Evolutionary conservation across 2,329 filamentous ascomycete genomes (phyloP).

Genomic region (Penicillium sp.): DNA sequence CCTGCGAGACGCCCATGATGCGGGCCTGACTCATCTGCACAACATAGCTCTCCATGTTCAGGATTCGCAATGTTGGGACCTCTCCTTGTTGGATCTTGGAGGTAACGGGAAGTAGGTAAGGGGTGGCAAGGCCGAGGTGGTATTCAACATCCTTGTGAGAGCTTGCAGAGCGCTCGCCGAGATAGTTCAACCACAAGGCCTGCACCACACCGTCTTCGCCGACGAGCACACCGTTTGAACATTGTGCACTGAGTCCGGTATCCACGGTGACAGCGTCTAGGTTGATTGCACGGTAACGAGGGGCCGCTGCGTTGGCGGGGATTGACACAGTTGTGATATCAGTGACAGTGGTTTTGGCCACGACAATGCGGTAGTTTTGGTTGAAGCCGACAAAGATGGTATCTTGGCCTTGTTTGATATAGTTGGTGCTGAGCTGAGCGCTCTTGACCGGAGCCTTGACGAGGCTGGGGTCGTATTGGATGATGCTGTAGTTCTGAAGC

Average conservation of each 20-base stretch:
- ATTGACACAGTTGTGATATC: slow-evolving; percentile 97
- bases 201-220: slow-evolving; percentile 89
- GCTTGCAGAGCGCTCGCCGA: slow-evolving; percentile 79
- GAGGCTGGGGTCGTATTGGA: slow-evolving; percentile 89
- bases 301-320: slow-evolving; percentile 86
- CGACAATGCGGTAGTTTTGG: slow-evolving; percentile 87
- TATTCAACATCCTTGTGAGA: slow-evolving; percentile 92
- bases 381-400: slow-evolving; percentile 99
- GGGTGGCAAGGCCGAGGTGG: slow-evolving; percentile 86
- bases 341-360: slow-evolving; percentile 90
- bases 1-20: slow-evolving; percentile 93
- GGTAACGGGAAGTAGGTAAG: slow-evolving; percentile 84
- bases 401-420: slow-evolving; percentile 87
- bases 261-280: slow-evolving; percentile 97
- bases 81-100: slow-evolving; percentile 77
- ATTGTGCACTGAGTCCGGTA: slow-evolving; percentile 85
- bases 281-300: slow-evolving; percentile 91
- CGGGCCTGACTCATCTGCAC: slow-evolving; percentile 96
- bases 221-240: slow-evolving; percentile 89
- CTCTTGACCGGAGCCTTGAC: slow-evolving; percentile 93
- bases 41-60: slow-evolving; percentile 91
- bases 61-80: slow-evolving; percentile 78
- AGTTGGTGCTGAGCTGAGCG: slow-evolving; percentile 75
- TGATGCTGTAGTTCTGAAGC: slow-evolving; percentile 91
- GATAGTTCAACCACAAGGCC: slow-evolving; percentile 93